Evolutionary conservation across 176 grass and related monocot genomes (phyloP), one percentile per base, ranked within the genome.

Genomic region (Bonia amplexicaulis): DNA sequence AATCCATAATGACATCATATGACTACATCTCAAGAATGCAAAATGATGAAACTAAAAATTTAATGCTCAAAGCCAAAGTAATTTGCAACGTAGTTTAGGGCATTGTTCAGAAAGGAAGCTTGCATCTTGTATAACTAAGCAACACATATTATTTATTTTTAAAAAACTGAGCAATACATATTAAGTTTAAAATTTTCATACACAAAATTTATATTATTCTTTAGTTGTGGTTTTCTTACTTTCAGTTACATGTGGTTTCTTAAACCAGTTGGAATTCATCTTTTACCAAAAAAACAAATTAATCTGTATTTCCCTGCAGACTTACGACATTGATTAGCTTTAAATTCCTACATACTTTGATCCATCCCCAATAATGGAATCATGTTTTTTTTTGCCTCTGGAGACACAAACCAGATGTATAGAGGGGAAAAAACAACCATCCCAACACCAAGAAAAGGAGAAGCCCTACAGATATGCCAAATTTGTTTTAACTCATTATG

Each of bases 1-100:
- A 68, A 60, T 81, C 52, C 62, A 68, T 67, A 75, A 48, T 81
- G 71, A 16, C 11, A 84, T 41, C 44, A 47, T n/a, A 79, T 73
- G 75, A 31, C 5, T 12, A 48, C 20, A 58, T 39, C 68, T 83
- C 16, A 66, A 7, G 31, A 39, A 66, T 37, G 35, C 19, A 78
- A 79, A 88, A 46, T 72, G 9, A 35, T 73, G 2, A 49, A 53
- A 72, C 22, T 45, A 54, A 23, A 22, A 73, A 33, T 33, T 33
- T 33, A 33, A 33, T 3, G 31, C 31, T 33, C 31, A 33, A 33
- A 33, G 31, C 31, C 31, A 33, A 33, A 33, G 31, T 73, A 57
- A 29, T 25, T 57, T 6, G 12, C 40, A 80, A 66, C 39, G 4
- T 44, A 80, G 12, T 25, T 72, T 20, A 88, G 45, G 22, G 13